These are phyloP conservation scores for Fragaria ananassa DNA, from an alignment of 306 rosid species.

Conservation along the genomic window DNA sequence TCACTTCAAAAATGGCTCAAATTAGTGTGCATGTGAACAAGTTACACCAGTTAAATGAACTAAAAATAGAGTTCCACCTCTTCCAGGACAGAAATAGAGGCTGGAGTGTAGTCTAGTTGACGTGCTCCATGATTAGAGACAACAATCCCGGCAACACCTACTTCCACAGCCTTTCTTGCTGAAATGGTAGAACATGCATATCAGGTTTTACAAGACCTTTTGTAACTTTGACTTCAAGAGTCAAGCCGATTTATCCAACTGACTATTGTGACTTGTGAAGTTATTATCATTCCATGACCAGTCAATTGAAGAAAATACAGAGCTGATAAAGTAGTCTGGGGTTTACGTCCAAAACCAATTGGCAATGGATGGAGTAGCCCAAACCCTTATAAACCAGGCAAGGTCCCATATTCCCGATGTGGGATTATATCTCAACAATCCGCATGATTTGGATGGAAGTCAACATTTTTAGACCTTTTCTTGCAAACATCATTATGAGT, in stretches of 20 bases:
- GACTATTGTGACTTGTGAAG: not conserved
- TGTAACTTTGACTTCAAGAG: not conserved
- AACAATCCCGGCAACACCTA: conserved; percentile 37
- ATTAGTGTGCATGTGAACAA: too few species aligned
- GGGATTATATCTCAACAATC: too few species aligned
- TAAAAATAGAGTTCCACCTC: conserved; percentile 20
- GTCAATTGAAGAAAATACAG: too few species aligned
- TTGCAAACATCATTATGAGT: too few species aligned
- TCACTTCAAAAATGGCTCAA: not conserved
- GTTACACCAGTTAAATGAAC: not conserved
- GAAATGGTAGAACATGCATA: conserved; percentile 1
- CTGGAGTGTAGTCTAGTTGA: conserved; percentile 35
- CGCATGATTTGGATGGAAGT: not conserved
- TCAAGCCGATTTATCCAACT: not conserved
- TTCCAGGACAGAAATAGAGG: conserved; percentile 41
- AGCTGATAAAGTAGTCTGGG: too few species aligned
- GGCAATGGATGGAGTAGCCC: too few species aligned
- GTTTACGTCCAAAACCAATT: too few species aligned
- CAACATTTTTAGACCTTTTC: not conserved
- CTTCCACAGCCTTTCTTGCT: conserved; percentile 40
- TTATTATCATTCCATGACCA: not conserved
- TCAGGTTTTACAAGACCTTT: not conserved
- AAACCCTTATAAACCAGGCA: too few species aligned
- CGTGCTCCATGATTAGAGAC: conserved; percentile 52
- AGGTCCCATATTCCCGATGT: too few species aligned